These are phyloP conservation scores for Colletotrichum tofieldiae DNA, from an alignment of 2,329 filamentous ascomycete species.

Conservation along the genomic window DNA sequence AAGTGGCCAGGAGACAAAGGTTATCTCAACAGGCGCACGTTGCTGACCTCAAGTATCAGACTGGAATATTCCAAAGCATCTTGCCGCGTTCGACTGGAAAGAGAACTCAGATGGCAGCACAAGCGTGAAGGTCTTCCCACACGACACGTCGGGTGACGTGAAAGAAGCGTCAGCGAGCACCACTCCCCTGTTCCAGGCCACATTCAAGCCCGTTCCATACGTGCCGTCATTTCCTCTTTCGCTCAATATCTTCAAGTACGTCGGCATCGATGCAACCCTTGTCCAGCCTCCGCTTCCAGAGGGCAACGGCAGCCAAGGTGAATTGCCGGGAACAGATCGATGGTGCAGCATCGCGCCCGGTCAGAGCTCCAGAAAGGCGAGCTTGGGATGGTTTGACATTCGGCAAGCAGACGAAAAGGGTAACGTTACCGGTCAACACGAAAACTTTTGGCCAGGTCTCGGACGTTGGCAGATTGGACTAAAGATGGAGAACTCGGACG, in stretches of 20 bases:
- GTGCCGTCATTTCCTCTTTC: conserved; percentile 62
- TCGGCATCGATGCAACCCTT: conserved; percentile 60
- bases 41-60: conserved; percentile 51
- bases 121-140: conserved; percentile 62
- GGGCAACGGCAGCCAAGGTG: conserved; percentile 56
- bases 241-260: conserved; percentile 53
- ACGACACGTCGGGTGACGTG: conserved; percentile 53
- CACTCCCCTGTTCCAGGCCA: conserved; percentile 63
- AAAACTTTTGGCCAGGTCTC: conserved; percentile 65
- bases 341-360: conserved; percentile 60
- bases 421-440: conserved; percentile 45
- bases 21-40: no score
- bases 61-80: conserved; percentile 71
- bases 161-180: conserved; percentile 53
- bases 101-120: conserved; percentile 54
- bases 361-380: conserved; percentile 50
- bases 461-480: conserved; percentile 61
- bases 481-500: conserved; percentile 55
- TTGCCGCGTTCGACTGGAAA: conserved; percentile 66
- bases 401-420: conserved; percentile 54
- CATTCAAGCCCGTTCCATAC: conserved; percentile 59
- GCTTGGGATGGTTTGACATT: conserved; percentile 65
- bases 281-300: conserved; percentile 66
- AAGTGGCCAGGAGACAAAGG: not conserved
- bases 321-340: conserved; percentile 62